Evolutionary conservation across 805 yeast species (phyloP), one percentile per base, ranked within the genome.

Genomic region (Monosporozyma solicola): DNA sequence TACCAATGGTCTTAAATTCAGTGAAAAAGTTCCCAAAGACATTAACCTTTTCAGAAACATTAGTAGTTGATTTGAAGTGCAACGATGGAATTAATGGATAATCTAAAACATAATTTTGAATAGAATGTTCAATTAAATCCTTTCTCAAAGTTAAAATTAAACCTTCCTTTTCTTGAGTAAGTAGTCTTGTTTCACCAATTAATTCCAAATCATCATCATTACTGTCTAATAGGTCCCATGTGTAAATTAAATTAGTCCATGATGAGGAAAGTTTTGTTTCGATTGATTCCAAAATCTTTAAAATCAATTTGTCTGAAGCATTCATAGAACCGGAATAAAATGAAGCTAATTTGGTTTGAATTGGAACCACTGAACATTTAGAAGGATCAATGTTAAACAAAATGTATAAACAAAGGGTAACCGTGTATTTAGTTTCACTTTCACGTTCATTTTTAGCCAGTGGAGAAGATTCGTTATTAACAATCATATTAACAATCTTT

Each of bases 321-420:
- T 78, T 64, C 2, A 74, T 69, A 0, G 91, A 74, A 3, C 96
- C 97, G n/a, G 69, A 66, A 62, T 85, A 89, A 47, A 78, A 72
- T 6, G 68, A 64, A 10, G 85, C 61, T 1, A 88, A 51, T 48
- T 71, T 75, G 27, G 74, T 75, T 61, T 83, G 79, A 8, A 84
- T 64, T 0, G 71, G 67, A 8, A 58, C 48, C 7, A 72, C 80
- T 0, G 88, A 73, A 51, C 78, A 77, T 33, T 70, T 71, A 0
- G 71, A 57, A 0, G 72, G 63, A 59, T 84, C 80, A 45, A 74
- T 60, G 15, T 66, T 61, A 64, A 77, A 83, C n/a, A 90, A 68
- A 27, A 69, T 65, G 56, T 71, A 74, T 1, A 87, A 60, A 2
- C 79, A 47, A 25, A 80, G 57, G 2, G 83, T 68, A 0, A 82